Base-by-base conservation (phyloP, 73 alveolate genomes). In the Paramecium biaurelia region DNA sequence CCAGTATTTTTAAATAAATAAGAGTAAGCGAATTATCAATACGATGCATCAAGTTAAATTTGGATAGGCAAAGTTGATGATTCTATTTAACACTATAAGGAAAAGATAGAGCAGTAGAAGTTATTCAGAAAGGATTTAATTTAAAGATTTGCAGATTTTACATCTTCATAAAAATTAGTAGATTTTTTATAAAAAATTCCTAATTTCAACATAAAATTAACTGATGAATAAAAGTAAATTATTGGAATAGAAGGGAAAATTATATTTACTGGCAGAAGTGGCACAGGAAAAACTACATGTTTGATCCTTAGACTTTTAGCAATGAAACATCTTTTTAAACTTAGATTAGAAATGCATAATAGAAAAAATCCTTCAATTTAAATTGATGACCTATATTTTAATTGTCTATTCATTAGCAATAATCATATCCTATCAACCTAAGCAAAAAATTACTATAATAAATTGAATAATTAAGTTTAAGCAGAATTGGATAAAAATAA, bases 241-340 rank as follows among this genome's bases (percentile, higher is more conserved):
- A 88, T 96, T 15, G 94, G 96, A 2, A 43, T 94, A 18, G 86
- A 92, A 5, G 95, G 95, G 1, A 97, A 96, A 57, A 86, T 93
- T 0, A 90, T 97, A 1, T 95, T 94, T 20, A 76, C 95, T 11
- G 99, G 99, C 8, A 94, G 99, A 59, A 94, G 98, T 30, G 99
- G 99, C 7, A 97, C 99, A 8, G 99, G 99, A 34, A 97, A 97
- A 85, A 97, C 99, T 4, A 95, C 98, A 11, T 85, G 97, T 34
- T 85, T 98, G 32, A 89, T 96, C 2, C 93, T 97, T 12, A 87
- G 98, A 76, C 63, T 97, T 42, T 93, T 97, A 53, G 92, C 98
- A 2, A 57, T 93, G 86, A 98, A 97, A 32, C 59, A 92, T 11
- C 89, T 96, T 28, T 97, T 89, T 70, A 93, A 82, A 42, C 68